A percentile compares a stretch with the other conserved stretches of the same genome.
phyloP scores from a whole-genome alignment of 371 early-diverging fungal genomes.

The Mortierella sp. region DNA sequence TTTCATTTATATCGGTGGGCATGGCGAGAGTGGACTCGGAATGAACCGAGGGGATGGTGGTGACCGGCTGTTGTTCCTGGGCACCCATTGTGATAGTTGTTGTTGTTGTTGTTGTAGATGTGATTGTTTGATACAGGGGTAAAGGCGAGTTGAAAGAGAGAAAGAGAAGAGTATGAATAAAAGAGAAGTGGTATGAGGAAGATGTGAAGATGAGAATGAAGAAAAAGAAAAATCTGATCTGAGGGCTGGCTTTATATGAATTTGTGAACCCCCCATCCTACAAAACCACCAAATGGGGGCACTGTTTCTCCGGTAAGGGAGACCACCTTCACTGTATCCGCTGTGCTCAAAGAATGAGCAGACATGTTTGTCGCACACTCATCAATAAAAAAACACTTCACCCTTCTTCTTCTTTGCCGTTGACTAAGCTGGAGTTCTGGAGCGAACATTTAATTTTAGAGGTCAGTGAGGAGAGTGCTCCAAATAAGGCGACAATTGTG shows the following conservation, averaged over 20 bases:
- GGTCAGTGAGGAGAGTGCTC: background rate
- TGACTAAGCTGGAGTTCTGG: background rate
- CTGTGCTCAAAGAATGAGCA: background rate
- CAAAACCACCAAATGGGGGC: background rate
- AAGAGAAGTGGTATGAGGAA: background rate
- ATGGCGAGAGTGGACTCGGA: slow-evolving; percentile 6
- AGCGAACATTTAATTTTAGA: background rate
- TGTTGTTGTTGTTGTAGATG: background rate
- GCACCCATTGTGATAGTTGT: slow-evolving; percentile 6
- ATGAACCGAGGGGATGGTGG: background rate
- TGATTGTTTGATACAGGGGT: background rate
- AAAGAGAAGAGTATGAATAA: background rate
- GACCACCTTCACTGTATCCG: background rate
- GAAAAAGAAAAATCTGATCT: background rate
- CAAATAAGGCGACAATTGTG: slow-evolving; percentile 13
- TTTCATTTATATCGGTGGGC: background rate
- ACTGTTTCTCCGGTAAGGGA: slow-evolving; percentile 5
- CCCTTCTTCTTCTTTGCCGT: background rate
- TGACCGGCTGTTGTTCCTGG: slow-evolving; percentile 3
- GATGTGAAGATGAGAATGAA: background rate
- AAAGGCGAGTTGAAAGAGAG: background rate
- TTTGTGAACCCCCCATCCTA: background rate
- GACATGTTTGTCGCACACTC: background rate
- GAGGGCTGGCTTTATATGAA: background rate
- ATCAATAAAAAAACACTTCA: background rate